These are phyloP conservation scores for Rhynchospora tenuis DNA, from an alignment of 176 grass and related monocot species.

Conservation along the genomic window DNA sequence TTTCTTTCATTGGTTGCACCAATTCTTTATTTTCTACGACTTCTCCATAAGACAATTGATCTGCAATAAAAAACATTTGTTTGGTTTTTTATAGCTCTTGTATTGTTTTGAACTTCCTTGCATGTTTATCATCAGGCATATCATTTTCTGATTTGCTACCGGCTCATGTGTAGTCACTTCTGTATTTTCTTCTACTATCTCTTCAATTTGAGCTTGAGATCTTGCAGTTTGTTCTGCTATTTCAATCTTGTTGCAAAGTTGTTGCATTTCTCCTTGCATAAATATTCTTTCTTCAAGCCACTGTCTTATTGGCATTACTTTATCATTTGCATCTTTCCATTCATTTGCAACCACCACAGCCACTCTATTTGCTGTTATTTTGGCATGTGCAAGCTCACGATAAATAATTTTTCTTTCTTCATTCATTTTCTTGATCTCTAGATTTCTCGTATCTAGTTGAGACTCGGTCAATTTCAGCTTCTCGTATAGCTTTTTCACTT, in stretches of 20 bases:
- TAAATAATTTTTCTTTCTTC: conserved; percentile 94
- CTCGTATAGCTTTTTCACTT: conserved; percentile 67
- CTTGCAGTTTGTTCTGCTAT: conserved; percentile 81
- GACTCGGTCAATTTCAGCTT: conserved; percentile 89
- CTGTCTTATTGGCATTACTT: conserved; percentile 99
- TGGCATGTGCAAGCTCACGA: conserved; percentile 89
- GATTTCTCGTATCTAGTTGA: conserved; percentile 82
- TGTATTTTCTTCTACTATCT: no score
- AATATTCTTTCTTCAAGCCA: conserved; percentile 98
- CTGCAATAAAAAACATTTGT: no score
- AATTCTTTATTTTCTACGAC: no score
- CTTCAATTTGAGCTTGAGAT: conserved; percentile 87
- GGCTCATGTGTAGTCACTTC: no score
- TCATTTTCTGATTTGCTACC: no score
- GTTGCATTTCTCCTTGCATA: conserved; percentile 94
- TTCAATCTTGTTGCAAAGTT: conserved; percentile 83
- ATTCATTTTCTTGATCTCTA: conserved; percentile 95
- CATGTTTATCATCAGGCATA: no score
- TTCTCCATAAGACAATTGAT: no score
- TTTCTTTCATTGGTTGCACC: no score
- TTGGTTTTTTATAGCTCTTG: no score
- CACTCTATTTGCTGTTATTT: conserved; percentile 91
- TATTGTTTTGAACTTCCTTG: no score
- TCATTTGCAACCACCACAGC: conserved; percentile 96
- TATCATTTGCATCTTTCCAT: conserved; percentile 99